Base-by-base conservation (phyloP, 2,329 filamentous ascomycete species). In the Aspergillus luchuensis region DNA sequence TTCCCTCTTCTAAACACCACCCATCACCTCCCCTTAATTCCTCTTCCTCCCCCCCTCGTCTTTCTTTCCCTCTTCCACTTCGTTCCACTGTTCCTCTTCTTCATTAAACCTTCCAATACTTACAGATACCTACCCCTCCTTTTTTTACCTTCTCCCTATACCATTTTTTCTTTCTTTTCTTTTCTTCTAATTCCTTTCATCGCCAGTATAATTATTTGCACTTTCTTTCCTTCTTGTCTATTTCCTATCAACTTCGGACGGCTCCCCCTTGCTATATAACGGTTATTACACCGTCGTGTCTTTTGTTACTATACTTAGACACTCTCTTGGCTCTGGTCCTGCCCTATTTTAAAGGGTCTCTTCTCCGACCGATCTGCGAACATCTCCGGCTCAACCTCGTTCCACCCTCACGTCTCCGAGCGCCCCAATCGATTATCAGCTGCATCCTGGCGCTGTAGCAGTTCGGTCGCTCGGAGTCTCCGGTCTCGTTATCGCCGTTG, bases 391-490 rank as follows among this genome's bases (percentile, higher is more conserved):
- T 57, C 38, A 47, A 43, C 54, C 59, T 60, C 62, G 60, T 64
- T 65, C 41, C 49, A 28, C 38, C 23, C 52, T 17, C 28, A 7
- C 7, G 28, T 47, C 28, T 51, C 56, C 50, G 49, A 45, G 25
- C 59, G 56, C 54, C 59, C 55, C 51, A 55, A 54, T 55, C 52
- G 50, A 57, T 65, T 58, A 48, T 52, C 45, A 41, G 57, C 61
- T 67, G 60, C 59, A 58, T 65, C 61, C 69, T 71, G 69, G 72
- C 69, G 70, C 70, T 67, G 68, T 73, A 74, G 70, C 71, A 68
- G 68, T 70, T 69, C 68, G 72, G 69, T 69, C 65, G 47, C 62
- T 61, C 62, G 58, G 61, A 53, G 19, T 17, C 39, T 56, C 38
- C 47, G 56, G 21, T 60, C 52, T 39, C 38, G 45, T 51, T 62